Evolutionary conservation across 495 filamentous ascomycete genomes (phyloP).

Genomic region (Penicilliopsis zonata): DNA sequence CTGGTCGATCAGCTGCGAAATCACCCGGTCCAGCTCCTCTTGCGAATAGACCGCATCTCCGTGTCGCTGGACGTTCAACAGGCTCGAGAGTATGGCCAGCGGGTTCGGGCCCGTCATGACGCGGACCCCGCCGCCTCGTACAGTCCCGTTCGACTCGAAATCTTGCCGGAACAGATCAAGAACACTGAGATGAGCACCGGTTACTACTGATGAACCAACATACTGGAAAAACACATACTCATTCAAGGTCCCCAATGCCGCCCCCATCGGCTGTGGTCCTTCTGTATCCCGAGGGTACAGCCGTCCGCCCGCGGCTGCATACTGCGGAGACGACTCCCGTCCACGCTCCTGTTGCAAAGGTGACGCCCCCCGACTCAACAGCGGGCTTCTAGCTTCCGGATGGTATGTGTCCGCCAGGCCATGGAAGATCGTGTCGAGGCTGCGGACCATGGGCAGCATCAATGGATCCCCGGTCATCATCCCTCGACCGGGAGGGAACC

Average conservation of each 20-base stretch:
- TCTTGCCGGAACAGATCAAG: constrained; percentile 18
- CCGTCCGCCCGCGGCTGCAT: constrained; percentile 8
- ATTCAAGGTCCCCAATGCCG: constrained; percentile 14
- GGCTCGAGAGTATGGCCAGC: constrained; percentile 22
- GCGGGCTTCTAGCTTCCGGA: constrained; percentile 3
- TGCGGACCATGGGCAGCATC: constrained; percentile 20
- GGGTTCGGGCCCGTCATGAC: constrained; percentile 16
- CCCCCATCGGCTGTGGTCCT: constrained; percentile 15
- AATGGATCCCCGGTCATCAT: constrained; percentile 9
- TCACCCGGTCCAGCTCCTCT: constrained; percentile 80
- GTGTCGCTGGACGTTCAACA: constrained; percentile 49
- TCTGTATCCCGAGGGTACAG: constrained; percentile 22
- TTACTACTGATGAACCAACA: constrained; percentile 1
- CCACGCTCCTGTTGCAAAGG: neutral
- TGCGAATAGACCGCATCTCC: constrained; percentile 90
- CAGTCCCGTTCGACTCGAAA: constrained; percentile 5
- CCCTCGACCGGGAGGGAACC: constrained; percentile 6
- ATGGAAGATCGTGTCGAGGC: constrained; percentile 20
- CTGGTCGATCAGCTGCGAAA: constrained; percentile 78
- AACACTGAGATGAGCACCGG: constrained; percentile 14
- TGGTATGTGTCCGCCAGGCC: constrained; percentile 15
- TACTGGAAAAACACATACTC: constrained; percentile 19
- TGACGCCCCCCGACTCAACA: neutral
- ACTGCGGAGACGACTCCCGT: neutral
- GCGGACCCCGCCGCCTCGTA: constrained; percentile 9